Evolutionary conservation across 371 early-diverging fungal species (phyloP).

Genomic region (Mortierella sp.): DNA sequence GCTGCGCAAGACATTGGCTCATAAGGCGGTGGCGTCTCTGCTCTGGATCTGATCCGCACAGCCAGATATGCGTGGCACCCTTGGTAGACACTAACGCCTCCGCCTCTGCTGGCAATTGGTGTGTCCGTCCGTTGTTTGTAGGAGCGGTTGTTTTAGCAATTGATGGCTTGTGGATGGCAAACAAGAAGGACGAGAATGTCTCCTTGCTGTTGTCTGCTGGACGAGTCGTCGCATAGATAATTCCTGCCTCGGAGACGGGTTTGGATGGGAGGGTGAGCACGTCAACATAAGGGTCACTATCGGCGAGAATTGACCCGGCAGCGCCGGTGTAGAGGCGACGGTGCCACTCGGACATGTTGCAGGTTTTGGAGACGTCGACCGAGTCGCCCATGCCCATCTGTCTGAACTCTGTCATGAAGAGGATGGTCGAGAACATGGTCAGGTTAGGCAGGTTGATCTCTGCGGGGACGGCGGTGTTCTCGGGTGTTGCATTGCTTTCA

Average conservation of each 20-base stretch:
- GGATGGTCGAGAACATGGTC: constrained; percentile 44
- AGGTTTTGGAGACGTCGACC: constrained; percentile 41
- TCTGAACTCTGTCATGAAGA: constrained; percentile 42
- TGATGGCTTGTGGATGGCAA: constrained; percentile 26
- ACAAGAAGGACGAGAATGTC: constrained; percentile 34
- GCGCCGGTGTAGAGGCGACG: constrained; percentile 41
- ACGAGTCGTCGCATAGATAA: constrained; percentile 35
- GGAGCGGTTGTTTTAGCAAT: constrained; percentile 25
- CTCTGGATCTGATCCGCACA: constrained; percentile 45
- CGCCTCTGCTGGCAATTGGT: constrained; percentile 5
- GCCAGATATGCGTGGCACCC: constrained; percentile 48
- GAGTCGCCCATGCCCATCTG: constrained; percentile 35
- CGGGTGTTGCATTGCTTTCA: neutral
- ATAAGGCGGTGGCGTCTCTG: constrained; percentile 36
- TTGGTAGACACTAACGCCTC: constrained; percentile 9
- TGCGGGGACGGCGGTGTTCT: constrained; percentile 16
- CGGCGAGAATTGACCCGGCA: neutral
- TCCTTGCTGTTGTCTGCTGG: constrained; percentile 16
- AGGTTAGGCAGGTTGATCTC: constrained; percentile 30
- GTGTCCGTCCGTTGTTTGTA: neutral
- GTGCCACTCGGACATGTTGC: constrained; percentile 52
- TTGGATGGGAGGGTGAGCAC: constrained; percentile 27
- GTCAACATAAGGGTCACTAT: constrained; percentile 23
- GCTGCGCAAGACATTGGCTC: constrained; percentile 24
- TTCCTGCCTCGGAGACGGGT: constrained; percentile 22